Conservation (phyloP, 805 yeast genomes). For the Candida nitratophila region DNA sequence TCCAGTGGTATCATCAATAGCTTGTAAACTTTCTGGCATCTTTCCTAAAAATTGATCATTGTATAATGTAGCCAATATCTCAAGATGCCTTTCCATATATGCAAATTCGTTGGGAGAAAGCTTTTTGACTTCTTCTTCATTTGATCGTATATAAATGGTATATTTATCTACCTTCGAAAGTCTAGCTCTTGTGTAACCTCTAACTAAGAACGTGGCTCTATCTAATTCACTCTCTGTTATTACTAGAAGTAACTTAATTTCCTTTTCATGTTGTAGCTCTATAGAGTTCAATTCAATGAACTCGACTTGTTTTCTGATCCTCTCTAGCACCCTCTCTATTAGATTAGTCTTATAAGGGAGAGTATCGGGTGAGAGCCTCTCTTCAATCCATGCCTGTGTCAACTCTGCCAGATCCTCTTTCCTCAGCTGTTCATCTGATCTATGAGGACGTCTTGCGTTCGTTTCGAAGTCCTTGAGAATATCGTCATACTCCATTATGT, state of each 20-base stretch:
- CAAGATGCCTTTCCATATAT: slow-evolving; percentile 66
- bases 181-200: slow-evolving; percentile 76
- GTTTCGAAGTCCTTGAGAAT: slow-evolving; percentile 60
- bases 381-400: slow-evolving; percentile 69
- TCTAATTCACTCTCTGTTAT: slow-evolving; percentile 90
- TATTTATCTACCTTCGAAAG: slow-evolving; percentile 66
- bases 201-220: slow-evolving; percentile 70
- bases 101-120: slow-evolving; percentile 54
- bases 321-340: slow-evolving; percentile 47
- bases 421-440: slow-evolving; percentile 17
- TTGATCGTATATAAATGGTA: slow-evolving; percentile 50
- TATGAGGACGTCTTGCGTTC: slow-evolving; percentile 16
- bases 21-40: slow-evolving; percentile 63
- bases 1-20: slow-evolving; percentile 69
- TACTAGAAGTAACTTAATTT: slow-evolving; percentile 71
- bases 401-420: slow-evolving; percentile 37
- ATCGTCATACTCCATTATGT: slow-evolving; percentile 55
- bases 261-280: slow-evolving; percentile 60
- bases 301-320: slow-evolving; percentile 67
- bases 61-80: slow-evolving; percentile 57
- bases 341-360: slow-evolving; percentile 62
- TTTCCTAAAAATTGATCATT: slow-evolving; percentile 56
- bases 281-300: slow-evolving; percentile 72
- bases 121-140: slow-evolving; percentile 28
- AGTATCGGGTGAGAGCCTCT: slow-evolving; percentile 83